A percentile compares a stretch with the other conserved stretches of the same genome.
Evolutionary conservation across 1,284 basidiomycete genomes (phyloP).

Genomic region (Malassezia restricta): DNA sequence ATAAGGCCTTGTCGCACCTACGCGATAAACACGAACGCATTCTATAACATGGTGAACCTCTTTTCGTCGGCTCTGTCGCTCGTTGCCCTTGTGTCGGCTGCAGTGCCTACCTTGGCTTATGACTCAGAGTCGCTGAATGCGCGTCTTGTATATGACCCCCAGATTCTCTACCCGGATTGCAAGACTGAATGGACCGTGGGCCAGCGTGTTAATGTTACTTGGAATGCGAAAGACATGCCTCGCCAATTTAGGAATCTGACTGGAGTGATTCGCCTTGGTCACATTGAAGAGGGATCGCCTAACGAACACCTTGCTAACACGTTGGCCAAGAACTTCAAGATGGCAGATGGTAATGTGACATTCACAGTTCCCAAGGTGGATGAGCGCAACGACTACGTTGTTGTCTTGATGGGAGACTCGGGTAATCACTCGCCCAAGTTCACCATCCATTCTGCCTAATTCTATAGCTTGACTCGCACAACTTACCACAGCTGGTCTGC

Average conservation of each 20-base stretch:
- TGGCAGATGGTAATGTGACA: slow-evolving; percentile 12
- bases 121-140: background rate
- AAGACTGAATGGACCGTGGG: slow-evolving; percentile 18
- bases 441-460: slow-evolving; percentile 16
- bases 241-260: background rate
- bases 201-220: slow-evolving; percentile 13
- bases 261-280: slow-evolving; percentile 19
- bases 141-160: slow-evolving; percentile 22
- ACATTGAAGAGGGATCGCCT: slow-evolving; percentile 6
- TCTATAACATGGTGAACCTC: slow-evolving; percentile 3
- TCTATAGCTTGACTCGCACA: background rate
- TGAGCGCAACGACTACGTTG: slow-evolving; percentile 21
- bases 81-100: background rate
- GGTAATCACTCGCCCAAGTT: slow-evolving; percentile 24
- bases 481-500: background rate
- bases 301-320: slow-evolving; percentile 18
- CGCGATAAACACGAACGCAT: too few species aligned
- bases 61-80: background rate
- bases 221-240: slow-evolving; percentile 16
- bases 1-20: too few species aligned
- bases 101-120: background rate
- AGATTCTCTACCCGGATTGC: slow-evolving; percentile 16
- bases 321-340: slow-evolving; percentile 17
- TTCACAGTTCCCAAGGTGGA: slow-evolving; percentile 19
- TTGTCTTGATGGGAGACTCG: slow-evolving; percentile 26